These are phyloP conservation scores for Citrus unshiu DNA, from an alignment of 345 rosid genomes.

Conservation along the genomic window DNA sequence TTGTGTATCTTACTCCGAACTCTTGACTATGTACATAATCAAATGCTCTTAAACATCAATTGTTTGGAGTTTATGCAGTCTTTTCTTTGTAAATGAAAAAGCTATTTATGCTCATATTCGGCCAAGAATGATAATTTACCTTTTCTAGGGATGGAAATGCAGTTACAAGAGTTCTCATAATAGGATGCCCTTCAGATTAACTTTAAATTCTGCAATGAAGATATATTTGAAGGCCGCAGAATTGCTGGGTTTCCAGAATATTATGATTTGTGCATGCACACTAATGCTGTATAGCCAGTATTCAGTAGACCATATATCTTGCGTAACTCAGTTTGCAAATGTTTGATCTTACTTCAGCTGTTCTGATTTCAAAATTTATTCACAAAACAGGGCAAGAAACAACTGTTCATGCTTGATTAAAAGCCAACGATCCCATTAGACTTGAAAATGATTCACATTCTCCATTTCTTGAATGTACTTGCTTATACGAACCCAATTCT, in stretches of 20 bases:
- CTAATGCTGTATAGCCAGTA: neutral
- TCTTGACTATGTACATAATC: neutral
- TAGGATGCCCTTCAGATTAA: neutral
- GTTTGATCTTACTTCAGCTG: neutral
- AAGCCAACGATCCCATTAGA: neutral
- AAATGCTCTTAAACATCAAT: neutral
- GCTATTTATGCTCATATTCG: neutral
- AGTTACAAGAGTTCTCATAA: neutral
- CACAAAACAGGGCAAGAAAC: neutral
- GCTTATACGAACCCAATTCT: too few species aligned
- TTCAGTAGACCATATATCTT: neutral
- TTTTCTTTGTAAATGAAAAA: neutral
- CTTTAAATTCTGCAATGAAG: neutral
- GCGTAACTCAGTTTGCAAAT: neutral
- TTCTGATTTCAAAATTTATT: neutral
- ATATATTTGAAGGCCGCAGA: neutral
- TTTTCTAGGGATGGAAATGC: neutral
- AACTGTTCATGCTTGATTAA: neutral
- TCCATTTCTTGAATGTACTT: too few species aligned
- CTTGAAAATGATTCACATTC: neutral
- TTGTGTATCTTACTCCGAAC: neutral
- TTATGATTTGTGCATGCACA: neutral
- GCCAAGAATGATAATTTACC: neutral
- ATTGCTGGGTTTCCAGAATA: neutral
- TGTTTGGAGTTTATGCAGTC: neutral